Base-by-base conservation (phyloP, 306 rosid genomes). In the Hippophae gyantsensis region DNA sequence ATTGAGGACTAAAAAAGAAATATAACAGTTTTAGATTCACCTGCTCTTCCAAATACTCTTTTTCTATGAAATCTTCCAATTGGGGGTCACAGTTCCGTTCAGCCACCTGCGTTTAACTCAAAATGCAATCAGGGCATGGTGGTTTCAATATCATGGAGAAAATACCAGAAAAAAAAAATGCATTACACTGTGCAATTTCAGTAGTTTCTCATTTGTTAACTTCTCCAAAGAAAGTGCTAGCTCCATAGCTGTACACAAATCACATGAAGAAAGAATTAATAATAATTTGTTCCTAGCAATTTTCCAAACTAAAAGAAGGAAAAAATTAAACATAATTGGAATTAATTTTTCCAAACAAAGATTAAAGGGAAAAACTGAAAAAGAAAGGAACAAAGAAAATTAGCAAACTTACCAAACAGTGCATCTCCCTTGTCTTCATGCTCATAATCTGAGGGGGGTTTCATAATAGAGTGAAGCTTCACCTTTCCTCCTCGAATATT, bases 401-500 rank as follows among this genome's bases (percentile, higher is more conserved):
- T 12, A 49, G 63, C 10, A 43, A 26, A 77, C 79, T 38, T 62
- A 87, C 98, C 92, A 46, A 78, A 57, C 32, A 87, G 61, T 5
- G 95, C 98, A 69, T 90, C 96, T 13, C 90, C 88, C 69, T 77
- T 86, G 26, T 86, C 82, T 45, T n/a, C 63, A 65, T 84, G 75
- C 23, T 73, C 90, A 67, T 76, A 86, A 50, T 86, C 90, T 13
- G 90, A 68, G 42, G 78, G 73, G 6, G 96, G 95, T 74, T 65
- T 68, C 65, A 79, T 69, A 18, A 90, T 72, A 38, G 79, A 58
- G 58, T 85, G 89, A 63, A 90, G 49, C 62, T 53, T 78, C 58
- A 90, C 98, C 73, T 64, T 85, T 41, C 98, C 98, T 60, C 96
- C 98, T 7, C 95, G 78, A 57, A 57, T 81, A 72, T 90, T 90